Evolutionary conservation across 23 red algal species (phyloP).

Genomic region (Chondrus crispus): DNA sequence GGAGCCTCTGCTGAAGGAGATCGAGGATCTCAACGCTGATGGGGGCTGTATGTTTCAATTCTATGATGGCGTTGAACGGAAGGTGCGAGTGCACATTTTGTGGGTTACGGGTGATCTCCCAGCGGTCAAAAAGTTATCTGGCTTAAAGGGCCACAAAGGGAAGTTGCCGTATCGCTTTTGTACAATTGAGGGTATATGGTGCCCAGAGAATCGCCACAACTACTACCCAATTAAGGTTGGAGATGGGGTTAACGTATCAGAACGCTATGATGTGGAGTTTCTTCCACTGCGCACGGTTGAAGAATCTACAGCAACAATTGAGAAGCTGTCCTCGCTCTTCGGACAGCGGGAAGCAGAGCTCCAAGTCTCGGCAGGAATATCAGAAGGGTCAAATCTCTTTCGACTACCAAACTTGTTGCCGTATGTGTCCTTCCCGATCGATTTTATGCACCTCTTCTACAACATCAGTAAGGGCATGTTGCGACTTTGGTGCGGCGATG

Average conservation of each 20-base stretch:
- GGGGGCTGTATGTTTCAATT: background rate
- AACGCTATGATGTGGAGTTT: too few relatives aligned
- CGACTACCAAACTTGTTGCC: background rate
- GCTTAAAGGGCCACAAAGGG: background rate
- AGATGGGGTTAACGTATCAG: background rate
- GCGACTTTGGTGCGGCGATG: background rate
- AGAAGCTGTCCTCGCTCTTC: too few relatives aligned
- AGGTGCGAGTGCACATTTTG: background rate
- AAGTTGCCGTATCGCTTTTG: background rate
- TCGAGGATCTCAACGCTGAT: too few relatives aligned
- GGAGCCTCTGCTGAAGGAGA: too few relatives aligned
- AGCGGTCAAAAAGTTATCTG: slow-evolving; percentile 6
- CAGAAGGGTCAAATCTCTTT: too few relatives aligned
- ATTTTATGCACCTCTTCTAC: slow-evolving; percentile 14
- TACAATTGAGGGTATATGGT: background rate
- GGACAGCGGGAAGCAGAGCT: too few relatives aligned
- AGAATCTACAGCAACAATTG: too few relatives aligned
- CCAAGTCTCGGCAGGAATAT: too few relatives aligned
- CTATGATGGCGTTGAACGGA: background rate
- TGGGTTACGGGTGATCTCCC: background rate
- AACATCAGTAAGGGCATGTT: background rate
- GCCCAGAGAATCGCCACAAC: background rate
- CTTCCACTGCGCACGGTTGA: background rate
- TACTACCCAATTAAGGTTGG: background rate
- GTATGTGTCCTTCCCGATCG: background rate